Evolutionary conservation across 164 flowering plant species (phyloP).

Genomic region (Cinnamomum micranthum): DNA sequence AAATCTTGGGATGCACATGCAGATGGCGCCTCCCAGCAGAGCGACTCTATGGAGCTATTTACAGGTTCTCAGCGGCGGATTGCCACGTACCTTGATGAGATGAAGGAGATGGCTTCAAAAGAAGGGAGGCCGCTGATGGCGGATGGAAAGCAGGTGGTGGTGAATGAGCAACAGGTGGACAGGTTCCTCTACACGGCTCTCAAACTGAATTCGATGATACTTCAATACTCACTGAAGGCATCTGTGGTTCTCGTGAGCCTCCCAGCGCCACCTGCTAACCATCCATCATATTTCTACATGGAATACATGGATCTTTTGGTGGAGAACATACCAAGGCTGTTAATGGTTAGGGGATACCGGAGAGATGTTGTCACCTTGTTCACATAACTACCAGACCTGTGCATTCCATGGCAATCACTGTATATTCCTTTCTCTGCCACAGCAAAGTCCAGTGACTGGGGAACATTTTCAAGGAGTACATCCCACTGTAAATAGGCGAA

Average conservation of each 20-base stretch:
- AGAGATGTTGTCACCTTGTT: conserved; percentile 91
- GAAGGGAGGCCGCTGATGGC: conserved; percentile 58
- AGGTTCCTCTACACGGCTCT: conserved; percentile 83
- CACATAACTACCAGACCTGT: conserved; percentile 42
- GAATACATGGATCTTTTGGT: conserved; percentile 94
- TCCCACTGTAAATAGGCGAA: not conserved
- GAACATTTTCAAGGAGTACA: not conserved
- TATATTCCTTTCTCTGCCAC: not conserved
- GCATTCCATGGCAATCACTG: not conserved
- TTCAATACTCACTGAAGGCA: conserved; percentile 90
- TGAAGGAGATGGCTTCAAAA: conserved; percentile 52
- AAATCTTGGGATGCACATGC: conserved; percentile 73
- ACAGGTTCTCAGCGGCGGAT: conserved; percentile 62
- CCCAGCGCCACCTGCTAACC: conserved; percentile 84
- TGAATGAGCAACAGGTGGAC: conserved; percentile 84
- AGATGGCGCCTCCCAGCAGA: conserved; percentile 47
- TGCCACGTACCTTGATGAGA: conserved; percentile 40
- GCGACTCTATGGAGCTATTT: conserved; percentile 82
- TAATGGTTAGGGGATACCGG: conserved; percentile 90
- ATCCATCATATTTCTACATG: conserved; percentile 94
- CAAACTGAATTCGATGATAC: conserved; percentile 81
- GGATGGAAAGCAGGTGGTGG: conserved; percentile 66
- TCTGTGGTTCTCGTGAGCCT: conserved; percentile 91
- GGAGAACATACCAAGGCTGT: conserved; percentile 83
- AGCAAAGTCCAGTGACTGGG: not conserved